Conservation (phyloP, 208 protist genomes). For the Trypanosoma caninum region DNA sequence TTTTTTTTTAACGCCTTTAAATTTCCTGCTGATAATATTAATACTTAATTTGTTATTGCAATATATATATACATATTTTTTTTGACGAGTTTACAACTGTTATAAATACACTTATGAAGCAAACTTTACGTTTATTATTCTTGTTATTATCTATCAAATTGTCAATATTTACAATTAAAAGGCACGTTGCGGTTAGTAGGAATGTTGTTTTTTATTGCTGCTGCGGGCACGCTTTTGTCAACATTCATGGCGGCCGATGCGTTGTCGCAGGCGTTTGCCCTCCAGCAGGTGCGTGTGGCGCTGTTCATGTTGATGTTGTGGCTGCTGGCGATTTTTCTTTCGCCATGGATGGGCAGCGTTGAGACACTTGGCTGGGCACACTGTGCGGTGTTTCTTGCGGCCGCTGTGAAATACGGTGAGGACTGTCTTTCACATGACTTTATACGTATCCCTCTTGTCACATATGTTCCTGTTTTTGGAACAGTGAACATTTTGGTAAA, state of each 20-base stretch:
- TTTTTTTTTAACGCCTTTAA: neutral
- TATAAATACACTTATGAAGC: no score
- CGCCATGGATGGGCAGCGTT: constrained; percentile 14
- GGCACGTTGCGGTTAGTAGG: neutral
- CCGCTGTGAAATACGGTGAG: constrained; percentile 12
- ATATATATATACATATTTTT: no score
- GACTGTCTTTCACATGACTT: constrained; percentile 35
- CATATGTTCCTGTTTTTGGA: constrained; percentile 50
- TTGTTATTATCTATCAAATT: neutral
- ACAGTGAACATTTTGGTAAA: constrained; percentile 34
- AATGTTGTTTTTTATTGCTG: constrained; percentile 27
- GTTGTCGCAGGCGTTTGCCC: constrained; percentile 30
- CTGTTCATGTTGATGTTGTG: constrained; percentile 18
- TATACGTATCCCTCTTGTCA: constrained; percentile 40
- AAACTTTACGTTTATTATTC: neutral
- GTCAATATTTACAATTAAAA: neutral
- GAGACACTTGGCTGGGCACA: constrained; percentile 17
- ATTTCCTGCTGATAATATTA: neutral
- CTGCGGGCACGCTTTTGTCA: constrained; percentile 45
- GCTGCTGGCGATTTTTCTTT: constrained; percentile 11
- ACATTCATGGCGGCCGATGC: constrained; percentile 77
- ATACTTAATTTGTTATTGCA: neutral
- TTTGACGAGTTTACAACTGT: no score
- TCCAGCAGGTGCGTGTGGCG: neutral
- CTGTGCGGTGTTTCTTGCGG: constrained; percentile 13